Conservation (phyloP, 192 early-diverging fungal genomes). For the Pilobolus umbonatus region DNA sequence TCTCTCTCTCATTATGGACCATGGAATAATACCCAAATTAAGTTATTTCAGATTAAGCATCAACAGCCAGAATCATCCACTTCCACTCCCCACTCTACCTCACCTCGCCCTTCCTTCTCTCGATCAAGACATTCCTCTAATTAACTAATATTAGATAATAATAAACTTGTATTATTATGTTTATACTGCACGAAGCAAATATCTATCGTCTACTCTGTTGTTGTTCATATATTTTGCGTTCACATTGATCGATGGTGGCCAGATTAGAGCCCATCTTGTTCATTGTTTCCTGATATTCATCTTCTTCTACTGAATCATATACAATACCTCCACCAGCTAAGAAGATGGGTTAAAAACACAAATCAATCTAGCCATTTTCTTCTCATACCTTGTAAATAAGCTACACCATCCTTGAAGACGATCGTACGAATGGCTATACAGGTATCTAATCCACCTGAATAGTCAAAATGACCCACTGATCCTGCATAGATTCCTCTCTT, state of each 20-base stretch:
- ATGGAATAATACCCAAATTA: constrained; percentile 60
- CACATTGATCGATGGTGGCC: constrained; percentile 81
- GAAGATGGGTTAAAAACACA: not conserved
- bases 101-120: not conserved
- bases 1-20: constrained; percentile 48
- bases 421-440: constrained; percentile 98
- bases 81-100: not conserved
- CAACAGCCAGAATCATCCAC: constrained; percentile 2
- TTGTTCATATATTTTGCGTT: constrained; percentile 67
- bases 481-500: constrained; percentile 91
- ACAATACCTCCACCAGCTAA: constrained; percentile 88
- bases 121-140: not conserved
- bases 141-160: not conserved
- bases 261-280: constrained; percentile 93
- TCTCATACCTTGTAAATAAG: constrained; percentile 78
- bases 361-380: not conserved
- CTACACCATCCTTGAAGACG: constrained; percentile 94
- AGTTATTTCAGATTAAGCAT: constrained; percentile 47
- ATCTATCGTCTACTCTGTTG: constrained; percentile 44
- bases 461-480: constrained; percentile 93
- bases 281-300: constrained; percentile 95
- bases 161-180: no score
- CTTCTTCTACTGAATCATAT: constrained; percentile 85
- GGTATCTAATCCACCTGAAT: constrained; percentile 90
- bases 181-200: not conserved